phyloP scores from a whole-genome alignment of 306 rosid genomes.

The Coriaria nepalensis region DNA sequence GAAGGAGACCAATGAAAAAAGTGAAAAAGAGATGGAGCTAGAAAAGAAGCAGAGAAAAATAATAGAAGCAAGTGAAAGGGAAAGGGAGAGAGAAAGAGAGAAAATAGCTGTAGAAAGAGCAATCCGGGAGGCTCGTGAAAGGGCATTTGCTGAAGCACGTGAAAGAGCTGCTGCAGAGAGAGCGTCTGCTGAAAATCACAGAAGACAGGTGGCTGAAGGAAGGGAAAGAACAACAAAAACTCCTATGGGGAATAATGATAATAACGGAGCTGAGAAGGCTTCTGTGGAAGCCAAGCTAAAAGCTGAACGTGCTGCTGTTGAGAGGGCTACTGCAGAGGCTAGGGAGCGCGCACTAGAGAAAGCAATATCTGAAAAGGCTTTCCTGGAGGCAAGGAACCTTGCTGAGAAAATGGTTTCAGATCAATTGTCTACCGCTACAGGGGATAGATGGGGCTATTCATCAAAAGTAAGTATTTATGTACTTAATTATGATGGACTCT shows the following conservation, averaged over 20 bases:
- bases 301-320: conserved; percentile 88
- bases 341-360: conserved; percentile 74
- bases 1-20: conserved; percentile 22
- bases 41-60: conserved; percentile 40
- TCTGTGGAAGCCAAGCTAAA: conserved; percentile 70
- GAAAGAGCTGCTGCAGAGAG: conserved; percentile 61
- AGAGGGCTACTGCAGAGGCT: conserved; percentile 84
- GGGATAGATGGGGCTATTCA: conserved; percentile 26
- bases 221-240: conserved; percentile 50
- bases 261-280: conserved; percentile 52
- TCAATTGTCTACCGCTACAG: conserved; percentile 22
- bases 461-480: conserved; percentile 18
- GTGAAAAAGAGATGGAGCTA: conserved; percentile 28
- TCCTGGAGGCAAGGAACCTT: conserved; percentile 49
- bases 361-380: conserved; percentile 69
- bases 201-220: conserved; percentile 40
- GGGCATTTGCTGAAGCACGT: conserved; percentile 81
- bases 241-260: conserved; percentile 35
- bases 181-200: conserved; percentile 59
- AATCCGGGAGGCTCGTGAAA: conserved; percentile 82
- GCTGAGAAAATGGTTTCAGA: conserved; percentile 36
- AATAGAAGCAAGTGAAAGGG: conserved; percentile 50
- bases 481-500: background rate
- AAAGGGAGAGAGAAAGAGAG: conserved; percentile 61
- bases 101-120: conserved; percentile 73